A percentile compares a stretch with the other conserved stretches of the same genome.
phyloP scores from a whole-genome alignment of 768 basidiomycete genomes.

The Clavaria fumosa region DNA sequence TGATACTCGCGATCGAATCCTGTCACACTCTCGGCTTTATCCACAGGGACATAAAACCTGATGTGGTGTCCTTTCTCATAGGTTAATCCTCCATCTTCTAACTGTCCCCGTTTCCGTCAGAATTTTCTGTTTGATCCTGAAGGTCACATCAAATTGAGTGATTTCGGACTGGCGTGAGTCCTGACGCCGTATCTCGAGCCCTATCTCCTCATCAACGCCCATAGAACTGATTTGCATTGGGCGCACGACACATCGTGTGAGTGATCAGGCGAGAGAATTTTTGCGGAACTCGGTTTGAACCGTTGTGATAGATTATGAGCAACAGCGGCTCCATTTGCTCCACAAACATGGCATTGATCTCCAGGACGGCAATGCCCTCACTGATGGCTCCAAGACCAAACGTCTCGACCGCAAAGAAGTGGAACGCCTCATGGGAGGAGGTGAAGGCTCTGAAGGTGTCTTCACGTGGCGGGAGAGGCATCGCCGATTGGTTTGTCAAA shows the following conservation, averaged over 20 bases:
- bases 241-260: slow-evolving; percentile 87
- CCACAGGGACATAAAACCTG: slow-evolving; percentile 95
- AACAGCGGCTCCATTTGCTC: slow-evolving; percentile 76
- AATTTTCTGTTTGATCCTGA: slow-evolving; percentile 92
- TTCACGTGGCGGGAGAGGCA: slow-evolving; percentile 96
- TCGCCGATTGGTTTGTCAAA: slow-evolving; percentile 65
- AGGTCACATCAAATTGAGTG: slow-evolving; percentile 88
- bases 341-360: slow-evolving; percentile 93
- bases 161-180: slow-evolving; percentile 90
- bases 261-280: slow-evolving; percentile 8
- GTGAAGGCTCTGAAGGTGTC: slow-evolving; percentile 65
- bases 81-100: slow-evolving; percentile 9
- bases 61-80: slow-evolving; percentile 35
- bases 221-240: slow-evolving; percentile 87
- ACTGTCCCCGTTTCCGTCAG: slow-evolving; percentile 24
- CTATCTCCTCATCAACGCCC: slow-evolving; percentile 4
- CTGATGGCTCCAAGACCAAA: slow-evolving; percentile 58
- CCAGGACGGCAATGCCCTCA: slow-evolving; percentile 52
- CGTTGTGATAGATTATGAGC: slow-evolving; percentile 64
- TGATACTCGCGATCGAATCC: slow-evolving; percentile 86
- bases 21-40: slow-evolving; percentile 94
- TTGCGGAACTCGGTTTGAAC: too few species aligned
- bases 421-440: slow-evolving; percentile 72
- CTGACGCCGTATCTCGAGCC: slow-evolving; percentile 11
- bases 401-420: slow-evolving; percentile 72